A percentile compares a stretch with the other conserved stretches of the same genome.
phyloP scores from a whole-genome alignment of 1,139 yeast species.

The Diutina catenulata region DNA sequence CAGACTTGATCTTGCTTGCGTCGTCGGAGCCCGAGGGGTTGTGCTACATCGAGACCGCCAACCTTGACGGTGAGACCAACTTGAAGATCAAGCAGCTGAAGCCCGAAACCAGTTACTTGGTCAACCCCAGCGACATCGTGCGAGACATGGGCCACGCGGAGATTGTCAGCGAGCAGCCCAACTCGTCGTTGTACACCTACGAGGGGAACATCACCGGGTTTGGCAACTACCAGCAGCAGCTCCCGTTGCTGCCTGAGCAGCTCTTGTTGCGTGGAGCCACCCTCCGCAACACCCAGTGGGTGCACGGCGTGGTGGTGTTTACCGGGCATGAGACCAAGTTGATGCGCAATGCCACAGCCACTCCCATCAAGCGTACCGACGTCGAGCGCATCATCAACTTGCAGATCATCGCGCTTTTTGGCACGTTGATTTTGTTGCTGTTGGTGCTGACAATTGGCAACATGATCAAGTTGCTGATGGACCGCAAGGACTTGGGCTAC shows the following conservation, averaged over 20 bases:
- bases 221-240: slow-evolving; percentile 33
- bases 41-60: slow-evolving; percentile 95
- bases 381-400: slow-evolving; percentile 91
- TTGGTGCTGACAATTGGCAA: slow-evolving; percentile 82
- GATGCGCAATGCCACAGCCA: slow-evolving; percentile 97
- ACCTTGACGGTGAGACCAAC: slow-evolving; percentile 95
- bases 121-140: slow-evolving; percentile 53
- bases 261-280: slow-evolving; percentile 90
- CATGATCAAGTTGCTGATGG: slow-evolving; percentile 56
- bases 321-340: slow-evolving; percentile 98
- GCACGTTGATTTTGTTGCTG: slow-evolving; percentile 63
- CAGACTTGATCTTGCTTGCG: slow-evolving; percentile 72
- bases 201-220: slow-evolving; percentile 70
- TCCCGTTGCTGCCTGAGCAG: slow-evolving; percentile 82
- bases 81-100: slow-evolving; percentile 86
- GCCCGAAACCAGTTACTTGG: slow-evolving; percentile 63
- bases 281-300: slow-evolving; percentile 88
- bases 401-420: slow-evolving; percentile 81
- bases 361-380: slow-evolving; percentile 94
- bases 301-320: slow-evolving; percentile 84
- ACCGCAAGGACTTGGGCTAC: slow-evolving; percentile 44
- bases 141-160: slow-evolving; percentile 22
- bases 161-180: slow-evolving; percentile 82
- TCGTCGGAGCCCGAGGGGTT: slow-evolving; percentile 98
- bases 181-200: slow-evolving; percentile 85